Evolutionary conservation across 148 eudicot genomes (phyloP).

Genomic region (Hydrangea macrophylla): DNA sequence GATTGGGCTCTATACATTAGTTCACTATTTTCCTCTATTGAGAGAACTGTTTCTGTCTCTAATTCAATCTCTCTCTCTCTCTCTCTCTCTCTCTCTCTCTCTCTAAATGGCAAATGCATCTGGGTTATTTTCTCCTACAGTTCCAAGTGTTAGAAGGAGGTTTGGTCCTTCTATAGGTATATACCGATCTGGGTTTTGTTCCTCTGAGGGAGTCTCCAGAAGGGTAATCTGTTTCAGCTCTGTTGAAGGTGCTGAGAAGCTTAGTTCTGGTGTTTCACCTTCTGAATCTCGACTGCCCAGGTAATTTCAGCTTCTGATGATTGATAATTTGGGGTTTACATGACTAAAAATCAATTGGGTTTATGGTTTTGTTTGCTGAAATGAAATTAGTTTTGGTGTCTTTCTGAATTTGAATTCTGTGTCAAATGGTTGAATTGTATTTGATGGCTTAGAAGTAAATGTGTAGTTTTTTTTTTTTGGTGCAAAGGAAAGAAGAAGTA

Average conservation of each 20-base stretch:
- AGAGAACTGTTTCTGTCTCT: conserved; percentile 8
- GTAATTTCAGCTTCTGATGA: conserved; percentile 15
- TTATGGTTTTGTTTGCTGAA: not conserved
- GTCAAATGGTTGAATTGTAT: too few relatives aligned
- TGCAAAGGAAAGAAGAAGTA: too few relatives aligned
- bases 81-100: not conserved
- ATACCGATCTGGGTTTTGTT: conserved; percentile 44
- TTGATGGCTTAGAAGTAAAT: not conserved
- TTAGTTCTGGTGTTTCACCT: conserved; percentile 31
- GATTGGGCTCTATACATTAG: not conserved
- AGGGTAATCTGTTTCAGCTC: conserved; percentile 43
- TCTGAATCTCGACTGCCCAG: conserved; percentile 43
- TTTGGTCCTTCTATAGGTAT: conserved; percentile 26
- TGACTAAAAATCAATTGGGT: not conserved
- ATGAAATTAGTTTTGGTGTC: not conserved
- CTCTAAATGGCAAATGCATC: conserved; percentile 46
- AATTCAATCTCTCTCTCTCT: too few relatives aligned
- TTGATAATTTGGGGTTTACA: conserved; percentile 7
- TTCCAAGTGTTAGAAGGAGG: conserved; percentile 24
- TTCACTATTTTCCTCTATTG: conserved; percentile 1
- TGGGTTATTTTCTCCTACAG: conserved; percentile 38
- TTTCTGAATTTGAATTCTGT: too few relatives aligned
- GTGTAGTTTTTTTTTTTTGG: too few relatives aligned
- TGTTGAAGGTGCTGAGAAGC: conserved; percentile 32
- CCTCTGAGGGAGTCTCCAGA: conserved; percentile 23